phyloP scores from a whole-genome alignment of 192 early-diverging fungal species.

The Backusella tarrabulga region DNA sequence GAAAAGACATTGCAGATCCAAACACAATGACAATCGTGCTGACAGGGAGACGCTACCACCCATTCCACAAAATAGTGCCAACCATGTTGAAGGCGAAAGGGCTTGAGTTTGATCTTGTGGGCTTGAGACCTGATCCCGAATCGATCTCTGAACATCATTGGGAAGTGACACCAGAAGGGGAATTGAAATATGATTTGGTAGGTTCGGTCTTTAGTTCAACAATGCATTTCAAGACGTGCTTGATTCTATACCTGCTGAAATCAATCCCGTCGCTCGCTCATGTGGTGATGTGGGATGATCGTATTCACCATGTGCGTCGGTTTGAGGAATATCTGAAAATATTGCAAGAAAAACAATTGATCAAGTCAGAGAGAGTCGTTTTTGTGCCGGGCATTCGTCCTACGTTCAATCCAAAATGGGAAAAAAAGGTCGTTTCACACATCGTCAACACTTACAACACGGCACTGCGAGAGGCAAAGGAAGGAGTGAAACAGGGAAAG shows the following conservation, averaged over 20 bases:
- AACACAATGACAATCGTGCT: conserved; percentile 25
- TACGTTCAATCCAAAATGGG: conserved; percentile 19
- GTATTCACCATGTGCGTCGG: conserved; percentile 10
- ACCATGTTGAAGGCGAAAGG: conserved; percentile 19
- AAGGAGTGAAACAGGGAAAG: background rate
- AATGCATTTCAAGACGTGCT: conserved; percentile 32
- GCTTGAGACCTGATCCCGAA: conserved; percentile 34
- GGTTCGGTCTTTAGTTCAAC: conserved; percentile 18
- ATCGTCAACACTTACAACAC: conserved; percentile 17
- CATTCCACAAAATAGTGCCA: conserved; percentile 19
- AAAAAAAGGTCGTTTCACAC: conserved; percentile 2
- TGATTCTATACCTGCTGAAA: conserved; percentile 19
- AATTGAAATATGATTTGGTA: background rate
- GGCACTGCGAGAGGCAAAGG: background rate
- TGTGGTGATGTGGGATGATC: conserved; percentile 36
- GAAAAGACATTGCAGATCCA: conserved; percentile 15
- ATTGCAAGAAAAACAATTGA: background rate
- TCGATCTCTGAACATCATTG: background rate
- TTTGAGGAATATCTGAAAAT: conserved; percentile 16
- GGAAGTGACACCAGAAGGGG: background rate
- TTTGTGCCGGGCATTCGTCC: conserved; percentile 13
- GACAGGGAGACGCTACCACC: conserved; percentile 33
- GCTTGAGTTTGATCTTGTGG: conserved; percentile 27
- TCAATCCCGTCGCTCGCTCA: conserved; percentile 15
- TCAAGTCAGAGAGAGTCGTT: conserved; percentile 14